These are phyloP conservation scores for Vigna unguiculata DNA, from an alignment of 306 rosid species.

Conservation along the genomic window DNA sequence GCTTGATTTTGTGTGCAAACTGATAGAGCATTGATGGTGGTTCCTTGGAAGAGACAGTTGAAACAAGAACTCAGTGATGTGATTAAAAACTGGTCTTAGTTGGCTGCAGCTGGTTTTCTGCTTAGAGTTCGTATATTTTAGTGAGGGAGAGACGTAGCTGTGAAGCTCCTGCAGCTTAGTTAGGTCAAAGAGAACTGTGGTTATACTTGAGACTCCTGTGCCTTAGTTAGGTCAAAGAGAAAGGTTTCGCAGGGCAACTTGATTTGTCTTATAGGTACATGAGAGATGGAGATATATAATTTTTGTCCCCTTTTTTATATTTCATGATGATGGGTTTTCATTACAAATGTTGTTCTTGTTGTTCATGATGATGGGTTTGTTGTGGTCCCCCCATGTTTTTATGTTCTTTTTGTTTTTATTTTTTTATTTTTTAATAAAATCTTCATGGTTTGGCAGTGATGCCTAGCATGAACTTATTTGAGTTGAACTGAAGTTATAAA, in stretches of 20 bases:
- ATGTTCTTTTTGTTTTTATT: too few relatives aligned
- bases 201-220: too few relatives aligned
- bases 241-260: background rate
- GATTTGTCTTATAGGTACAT: background rate
- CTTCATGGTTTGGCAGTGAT: too few relatives aligned
- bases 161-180: too few relatives aligned
- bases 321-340: background rate
- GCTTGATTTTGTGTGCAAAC: slow-evolving; percentile 10
- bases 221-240: background rate
- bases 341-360: background rate
- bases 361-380: too few relatives aligned
- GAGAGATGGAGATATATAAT: background rate
- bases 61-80: background rate
- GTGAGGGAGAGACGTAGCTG: slow-evolving; percentile 9
- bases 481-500: background rate
- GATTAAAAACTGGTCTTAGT: background rate
- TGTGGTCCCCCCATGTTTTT: too few relatives aligned
- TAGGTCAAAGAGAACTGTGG: background rate
- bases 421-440: too few relatives aligned
- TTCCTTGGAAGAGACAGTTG: slow-evolving; percentile 27
- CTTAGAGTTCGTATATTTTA: background rate
- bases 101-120: slow-evolving; percentile 23
- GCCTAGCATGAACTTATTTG: too few relatives aligned
- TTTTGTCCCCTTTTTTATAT: background rate
- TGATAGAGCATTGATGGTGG: slow-evolving; percentile 13